Conservation (phyloP, 1,139 yeast species). For the Pichia sp. region DNA sequence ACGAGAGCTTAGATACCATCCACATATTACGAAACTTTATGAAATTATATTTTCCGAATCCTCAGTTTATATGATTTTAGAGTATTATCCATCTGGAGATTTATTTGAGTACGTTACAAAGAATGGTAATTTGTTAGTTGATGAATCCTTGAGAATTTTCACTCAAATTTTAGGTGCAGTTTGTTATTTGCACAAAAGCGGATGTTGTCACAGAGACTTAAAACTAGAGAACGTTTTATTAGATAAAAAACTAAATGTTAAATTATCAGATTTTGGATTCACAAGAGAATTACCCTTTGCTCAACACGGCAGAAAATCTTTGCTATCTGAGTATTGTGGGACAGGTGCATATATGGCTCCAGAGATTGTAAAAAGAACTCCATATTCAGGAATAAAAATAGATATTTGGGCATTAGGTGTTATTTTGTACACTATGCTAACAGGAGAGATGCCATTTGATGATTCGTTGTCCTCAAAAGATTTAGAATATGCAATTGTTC, state of each 20-base stretch:
- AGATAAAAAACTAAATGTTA: constrained; percentile 63
- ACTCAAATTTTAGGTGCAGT: constrained; percentile 80
- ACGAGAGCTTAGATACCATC: constrained; percentile 66
- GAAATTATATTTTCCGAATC: constrained; percentile 80
- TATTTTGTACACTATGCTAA: constrained; percentile 80
- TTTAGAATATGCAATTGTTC: constrained; percentile 55
- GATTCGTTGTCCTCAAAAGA: constrained; percentile 68
- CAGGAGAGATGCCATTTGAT: constrained; percentile 89
- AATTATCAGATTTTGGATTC: constrained; percentile 89
- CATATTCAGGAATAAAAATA: constrained; percentile 73
- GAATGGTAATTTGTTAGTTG: constrained; percentile 45
- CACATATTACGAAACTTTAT: constrained; percentile 75
- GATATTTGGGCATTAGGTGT: constrained; percentile 95
- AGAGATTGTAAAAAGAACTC: constrained; percentile 61
- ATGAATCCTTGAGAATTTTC: constrained; percentile 56
- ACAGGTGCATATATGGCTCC: constrained; percentile 98
- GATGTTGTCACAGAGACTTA: constrained; percentile 85
- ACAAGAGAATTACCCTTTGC: constrained; percentile 58
- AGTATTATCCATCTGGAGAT: constrained; percentile 88
- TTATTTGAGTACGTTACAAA: constrained; percentile 66
- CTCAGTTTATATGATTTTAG: constrained; percentile 80
- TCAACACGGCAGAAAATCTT: constrained; percentile 23
- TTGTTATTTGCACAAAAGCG: constrained; percentile 72
- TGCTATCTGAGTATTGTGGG: constrained; percentile 81
- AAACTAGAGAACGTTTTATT: constrained; percentile 79